These are phyloP conservation scores for Pistacia vera DNA, from an alignment of 345 rosid genomes.

Conservation along the genomic window DNA sequence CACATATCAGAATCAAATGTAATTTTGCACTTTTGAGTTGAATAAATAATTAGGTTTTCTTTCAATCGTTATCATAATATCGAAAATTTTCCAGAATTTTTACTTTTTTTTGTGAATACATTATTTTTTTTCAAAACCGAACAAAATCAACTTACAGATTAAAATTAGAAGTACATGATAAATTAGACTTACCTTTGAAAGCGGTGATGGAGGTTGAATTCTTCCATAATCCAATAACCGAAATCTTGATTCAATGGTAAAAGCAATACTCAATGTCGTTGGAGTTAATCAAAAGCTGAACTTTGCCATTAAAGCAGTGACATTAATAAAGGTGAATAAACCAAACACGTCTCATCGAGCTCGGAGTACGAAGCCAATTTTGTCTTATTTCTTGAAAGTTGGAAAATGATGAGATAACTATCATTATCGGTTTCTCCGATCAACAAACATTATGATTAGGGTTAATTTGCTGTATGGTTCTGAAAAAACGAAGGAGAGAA, in stretches of 20 bases:
- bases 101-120: not conserved
- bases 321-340: conserved; percentile 7
- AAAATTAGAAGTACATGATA: not conserved
- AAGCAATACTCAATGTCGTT: not conserved
- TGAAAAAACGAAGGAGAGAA: conserved; percentile 14
- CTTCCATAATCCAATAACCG: conserved; percentile 30
- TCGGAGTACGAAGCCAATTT: conserved; percentile 25
- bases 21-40: not conserved
- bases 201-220: conserved; percentile 15
- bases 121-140: not conserved
- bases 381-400: conserved; percentile 6
- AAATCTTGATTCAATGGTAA: not conserved
- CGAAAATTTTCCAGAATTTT: no score
- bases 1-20: not conserved
- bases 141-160: not conserved
- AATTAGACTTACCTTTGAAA: conserved; percentile 24
- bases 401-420: not conserved
- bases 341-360: conserved; percentile 25
- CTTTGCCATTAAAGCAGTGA: conserved; percentile 7
- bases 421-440: conserved; percentile 25
- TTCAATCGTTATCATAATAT: not conserved
- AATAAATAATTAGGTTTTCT: not conserved
- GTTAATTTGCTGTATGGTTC: conserved; percentile 10
- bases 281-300: conserved; percentile 8
- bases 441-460: not conserved